Base-by-base conservation (phyloP, 2,329 filamentous ascomycete species). In the Penicillium crustosum region DNA sequence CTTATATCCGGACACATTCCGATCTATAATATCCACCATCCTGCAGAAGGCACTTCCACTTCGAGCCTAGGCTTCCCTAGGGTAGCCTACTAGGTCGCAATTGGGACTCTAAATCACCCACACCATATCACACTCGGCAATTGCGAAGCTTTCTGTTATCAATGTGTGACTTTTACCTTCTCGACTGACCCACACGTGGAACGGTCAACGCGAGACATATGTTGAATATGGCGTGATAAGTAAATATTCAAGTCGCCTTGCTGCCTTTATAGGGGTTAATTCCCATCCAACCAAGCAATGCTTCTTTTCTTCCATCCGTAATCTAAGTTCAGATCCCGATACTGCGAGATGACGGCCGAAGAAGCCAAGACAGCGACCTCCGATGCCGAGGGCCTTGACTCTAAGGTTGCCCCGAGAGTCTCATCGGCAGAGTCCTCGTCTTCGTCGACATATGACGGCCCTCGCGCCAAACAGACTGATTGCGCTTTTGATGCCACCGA, bases 401-500 rank as follows among this genome's bases (percentile, higher is more conserved):
- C 51, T 1, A 67, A 67, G 44, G 49, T 25, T 33, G 21, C 33
- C 6, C 53, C 54, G 2, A 51, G 31, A 36, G 53, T 62, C 12
- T 48, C 45, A 5, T 38, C 60, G 0, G 38, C 57, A 8, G 64
- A 61, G 10, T 62, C 63, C 25, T 60, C 54, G 5, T 66, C 65
- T 7, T 60, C 63, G 6, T 61, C 59, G 1, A 60, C 64, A 0
- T 38, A 50, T 23, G 57, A 61, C 19, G 49, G 54, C 4, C 61
- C 47, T 21, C 57, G 33, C 1, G 60, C 54, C 23, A 45, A 53
- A 41, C 31, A 58, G 9, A 41, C 58, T 6, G 71, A 72, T 43
- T 64, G 65, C 33, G 67, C 74, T 3, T 77, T 76, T 53, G 74
- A 75, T 36, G 63, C 69, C 2, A 68, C 68, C 0, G 73, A 74